Base-by-base conservation (phyloP, 805 yeast genomes). In the Zygotorulaspora chibaensis region DNA sequence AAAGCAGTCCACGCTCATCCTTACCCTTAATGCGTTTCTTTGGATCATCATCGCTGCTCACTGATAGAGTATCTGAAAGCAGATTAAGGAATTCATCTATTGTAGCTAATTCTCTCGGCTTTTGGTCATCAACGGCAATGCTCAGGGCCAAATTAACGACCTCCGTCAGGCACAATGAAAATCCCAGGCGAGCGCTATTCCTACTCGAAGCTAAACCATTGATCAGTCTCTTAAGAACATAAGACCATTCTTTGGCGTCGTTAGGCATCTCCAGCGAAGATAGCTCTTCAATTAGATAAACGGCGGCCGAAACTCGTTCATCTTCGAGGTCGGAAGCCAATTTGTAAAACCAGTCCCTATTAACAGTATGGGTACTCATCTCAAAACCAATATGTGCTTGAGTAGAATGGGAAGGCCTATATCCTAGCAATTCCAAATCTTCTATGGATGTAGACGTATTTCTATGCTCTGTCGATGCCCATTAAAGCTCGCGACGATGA, bases 151-250 rank as follows among this genome's bases (percentile, higher is more conserved):
- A 29, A 67, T 67, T 62, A 54, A 72, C 41, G 1, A 84, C 67
- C 62, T 91, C 97, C 0, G 90, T 79, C 36, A 91, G 67, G 37
- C 96, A 91, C 75, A 87, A 78, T 2, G 96, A 86, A 59, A 84
- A 91, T 3, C 98, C 98, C 25, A 87, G 67, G 46, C 97, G 72
- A 1, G 96, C 93, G 39, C 88, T 75, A 18, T 85, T 95, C 57
- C 93, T 77, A 12, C 89, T 76, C 5, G 96, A 84, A 3, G 88
- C 73, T 27, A 91, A 69, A 42, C 98, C 97, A 51, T 81, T 83
- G 52, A 87, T 76, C 51, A 91, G 71, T 59, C 98, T 75, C 51
- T 79, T 78, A 44, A 87, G 66, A 0, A 95, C 93, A 61, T 91
- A 91, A 40, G 77, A 76, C 88, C 91, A 88, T 56, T 89, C 96